Evolutionary conservation across 805 yeast genomes (phyloP), one percentile per base, ranked within the genome.

Genomic region (Ogataea salicorniae): DNA sequence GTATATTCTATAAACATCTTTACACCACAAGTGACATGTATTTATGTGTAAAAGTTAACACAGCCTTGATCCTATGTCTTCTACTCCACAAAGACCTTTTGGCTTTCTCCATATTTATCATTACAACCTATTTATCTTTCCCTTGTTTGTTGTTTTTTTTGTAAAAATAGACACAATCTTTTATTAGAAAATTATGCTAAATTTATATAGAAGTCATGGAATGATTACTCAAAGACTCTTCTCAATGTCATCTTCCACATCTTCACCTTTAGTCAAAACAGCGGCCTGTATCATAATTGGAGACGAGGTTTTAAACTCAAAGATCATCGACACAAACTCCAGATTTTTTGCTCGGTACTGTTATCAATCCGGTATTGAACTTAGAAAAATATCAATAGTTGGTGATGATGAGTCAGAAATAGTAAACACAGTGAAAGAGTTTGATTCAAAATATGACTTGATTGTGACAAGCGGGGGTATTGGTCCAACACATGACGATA

Each of bases 401-500:
- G 92, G 94, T 0, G 96, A 89, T 64, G 88, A 84, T 39, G 76
- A 74, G 46, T 58, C 66, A 1, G 94, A 86, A 47, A 89, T 89
- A 39, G 67, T 73, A 1, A 76, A 82, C 0, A 64, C 86, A 20
- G 63, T 61, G 31, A 57, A 67, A 11, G 65, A 83, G 40, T 69
- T 79, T n/a, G 54, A 67, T 18, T 63, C 71, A n/a, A 67, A 71
- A 39, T 82, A 80, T 55, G 89, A 85, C 58, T 74, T 87, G 39
- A 74, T 86, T 7, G 77, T 86, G 20, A 87, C 95, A 1, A 75
- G 84, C 46, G 85, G 87, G 33, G 83, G 80, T 0, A 87, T 89
- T 49, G 97, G 97, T 0, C 87, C 95, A 5, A 89, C 96, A 0
- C 95, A 88, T 57, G 96, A 89, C 61, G 97, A 89, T 62, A 84